Evolutionary conservation across 768 basidiomycete genomes (phyloP).

Genomic region (Tricholoma matsutake): DNA sequence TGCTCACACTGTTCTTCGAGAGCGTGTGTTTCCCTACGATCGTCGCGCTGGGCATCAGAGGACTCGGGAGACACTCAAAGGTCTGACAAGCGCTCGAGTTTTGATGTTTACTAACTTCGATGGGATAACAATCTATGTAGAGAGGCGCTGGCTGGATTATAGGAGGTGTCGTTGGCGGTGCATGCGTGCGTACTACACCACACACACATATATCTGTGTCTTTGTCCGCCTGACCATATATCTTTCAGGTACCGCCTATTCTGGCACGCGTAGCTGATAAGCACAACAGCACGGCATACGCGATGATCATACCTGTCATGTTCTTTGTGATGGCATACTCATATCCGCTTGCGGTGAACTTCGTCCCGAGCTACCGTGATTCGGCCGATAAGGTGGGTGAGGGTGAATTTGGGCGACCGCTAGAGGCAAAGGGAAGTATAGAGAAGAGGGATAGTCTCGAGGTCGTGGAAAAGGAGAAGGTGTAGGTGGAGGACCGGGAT

Average conservation of each 20-base stretch:
- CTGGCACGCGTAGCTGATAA: constrained; percentile 28
- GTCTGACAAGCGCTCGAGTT: constrained; percentile 1
- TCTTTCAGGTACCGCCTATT: constrained; percentile 25
- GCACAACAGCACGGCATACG: constrained; percentile 30
- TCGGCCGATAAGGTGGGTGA: constrained; percentile 23
- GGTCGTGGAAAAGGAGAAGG: constrained; percentile 3
- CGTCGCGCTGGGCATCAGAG: constrained; percentile 31
- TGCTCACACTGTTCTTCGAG: constrained; percentile 32
- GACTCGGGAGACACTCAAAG: constrained; percentile 31
- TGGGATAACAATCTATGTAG: constrained; percentile 10
- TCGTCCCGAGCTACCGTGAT: constrained; percentile 26
- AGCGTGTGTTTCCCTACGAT: constrained; percentile 36
- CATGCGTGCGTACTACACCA: constrained; percentile 22
- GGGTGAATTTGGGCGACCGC: constrained; percentile 2
- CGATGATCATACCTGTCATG: constrained; percentile 31
- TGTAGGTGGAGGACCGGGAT: neutral
- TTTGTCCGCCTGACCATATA: neutral
- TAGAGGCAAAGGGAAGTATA: neutral
- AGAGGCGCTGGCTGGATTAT: constrained; percentile 31
- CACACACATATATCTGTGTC: neutral
- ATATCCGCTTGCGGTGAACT: constrained; percentile 30
- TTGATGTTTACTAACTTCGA: neutral
- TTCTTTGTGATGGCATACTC: constrained; percentile 27
- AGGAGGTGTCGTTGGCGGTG: constrained; percentile 31
- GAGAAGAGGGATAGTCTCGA: neutral